Conservation (phyloP, 306 rosid species). For the Datisca glomerata region DNA sequence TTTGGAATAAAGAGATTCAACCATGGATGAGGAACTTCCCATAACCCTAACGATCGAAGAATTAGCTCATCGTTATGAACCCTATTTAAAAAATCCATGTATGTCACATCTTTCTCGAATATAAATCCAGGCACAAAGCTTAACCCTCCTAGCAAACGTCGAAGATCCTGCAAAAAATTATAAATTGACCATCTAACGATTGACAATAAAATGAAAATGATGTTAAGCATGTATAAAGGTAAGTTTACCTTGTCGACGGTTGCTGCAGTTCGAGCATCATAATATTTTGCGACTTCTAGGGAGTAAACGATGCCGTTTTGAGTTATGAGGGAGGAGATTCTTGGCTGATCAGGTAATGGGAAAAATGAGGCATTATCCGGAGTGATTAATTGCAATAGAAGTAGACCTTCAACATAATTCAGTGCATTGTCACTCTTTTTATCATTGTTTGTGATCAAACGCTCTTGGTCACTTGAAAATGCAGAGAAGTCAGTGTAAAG, state of each 20-base stretch:
- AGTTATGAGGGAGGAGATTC: constrained; percentile 34
- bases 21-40: constrained; percentile 95
- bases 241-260: constrained; percentile 31
- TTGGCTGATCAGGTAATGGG: constrained; percentile 33
- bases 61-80: constrained; percentile 36
- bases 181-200: too few relatives aligned
- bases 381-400: constrained; percentile 37
- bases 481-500: constrained; percentile 45
- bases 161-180: constrained; percentile 35
- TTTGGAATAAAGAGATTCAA: constrained; percentile 62
- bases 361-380: constrained; percentile 50
- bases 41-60: constrained; percentile 37
- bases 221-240: too few relatives aligned
- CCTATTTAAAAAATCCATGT: constrained; percentile 54
- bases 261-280: constrained; percentile 17
- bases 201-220: too few relatives aligned
- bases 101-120: constrained; percentile 41
- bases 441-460: constrained; percentile 28
- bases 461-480: constrained; percentile 62
- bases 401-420: constrained; percentile 57
- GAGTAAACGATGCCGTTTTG: constrained; percentile 40
- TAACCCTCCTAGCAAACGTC: constrained; percentile 19
- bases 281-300: constrained; percentile 52
- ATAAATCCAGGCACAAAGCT: constrained; percentile 30
- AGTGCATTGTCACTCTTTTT: constrained; percentile 19